Evolutionary conservation across 257 asterid genomes (phyloP).

Genomic region (Handroanthus guayacan): DNA sequence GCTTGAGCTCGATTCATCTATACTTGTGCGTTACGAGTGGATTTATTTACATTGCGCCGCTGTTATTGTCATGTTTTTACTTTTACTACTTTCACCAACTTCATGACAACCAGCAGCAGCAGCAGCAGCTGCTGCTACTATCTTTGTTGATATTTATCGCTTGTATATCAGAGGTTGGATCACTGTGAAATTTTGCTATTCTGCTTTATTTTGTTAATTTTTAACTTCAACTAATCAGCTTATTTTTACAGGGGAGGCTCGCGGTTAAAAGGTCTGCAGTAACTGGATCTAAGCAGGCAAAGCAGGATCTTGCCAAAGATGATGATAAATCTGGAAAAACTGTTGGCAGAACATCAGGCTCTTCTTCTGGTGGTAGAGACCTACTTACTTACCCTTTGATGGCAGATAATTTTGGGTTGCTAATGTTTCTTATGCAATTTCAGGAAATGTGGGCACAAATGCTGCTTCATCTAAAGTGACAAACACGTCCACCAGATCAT

Average conservation of each 20-base stretch:
- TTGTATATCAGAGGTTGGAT: slow-evolving; percentile 24
- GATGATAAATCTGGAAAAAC: slow-evolving; percentile 73
- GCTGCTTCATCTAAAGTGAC: slow-evolving; percentile 58
- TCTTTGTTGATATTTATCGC: not conserved
- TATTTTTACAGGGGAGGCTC: slow-evolving; percentile 63
- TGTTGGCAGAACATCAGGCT: slow-evolving; percentile 57
- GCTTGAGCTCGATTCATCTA: not conserved
- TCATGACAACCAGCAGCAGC: not conserved
- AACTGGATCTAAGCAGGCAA: slow-evolving; percentile 76
- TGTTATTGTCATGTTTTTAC: not conserved
- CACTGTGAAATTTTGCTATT: not conserved
- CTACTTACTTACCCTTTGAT: slow-evolving; percentile 40
- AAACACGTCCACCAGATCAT: slow-evolving; percentile 55
- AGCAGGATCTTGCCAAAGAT: slow-evolving; percentile 75
- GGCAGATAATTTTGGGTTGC: slow-evolving; percentile 44
- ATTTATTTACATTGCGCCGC: not conserved
- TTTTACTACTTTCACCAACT: not conserved
- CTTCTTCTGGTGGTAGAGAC: slow-evolving; percentile 49
- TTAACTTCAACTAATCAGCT: slow-evolving; percentile 5
- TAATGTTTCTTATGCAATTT: slow-evolving; percentile 51
- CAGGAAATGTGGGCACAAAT: slow-evolving; percentile 58
- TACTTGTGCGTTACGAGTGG: not conserved
- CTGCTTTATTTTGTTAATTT: slow-evolving; percentile 25
- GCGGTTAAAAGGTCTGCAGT: slow-evolving; percentile 65
- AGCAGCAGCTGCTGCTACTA: not conserved